phyloP scores from a whole-genome alignment of 805 yeast species.

The Wickerhamiella occidentalis region DNA sequence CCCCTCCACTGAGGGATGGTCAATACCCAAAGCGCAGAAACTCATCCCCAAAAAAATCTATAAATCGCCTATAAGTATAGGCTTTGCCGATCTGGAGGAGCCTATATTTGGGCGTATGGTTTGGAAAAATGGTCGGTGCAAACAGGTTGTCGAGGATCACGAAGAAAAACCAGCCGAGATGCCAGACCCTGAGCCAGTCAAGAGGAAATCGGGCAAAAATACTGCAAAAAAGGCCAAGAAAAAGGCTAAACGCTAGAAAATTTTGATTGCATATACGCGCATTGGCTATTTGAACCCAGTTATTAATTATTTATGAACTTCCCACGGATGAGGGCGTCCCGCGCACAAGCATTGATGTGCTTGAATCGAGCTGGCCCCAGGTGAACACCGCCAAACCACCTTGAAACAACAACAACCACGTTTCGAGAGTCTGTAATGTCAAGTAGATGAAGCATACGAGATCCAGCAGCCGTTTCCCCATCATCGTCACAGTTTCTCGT shows the following conservation, averaged over 20 bases:
- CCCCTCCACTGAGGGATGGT: conserved; percentile 1
- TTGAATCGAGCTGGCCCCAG: conserved; percentile 85
- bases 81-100: conserved; percentile 8
- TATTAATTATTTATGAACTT: no score
- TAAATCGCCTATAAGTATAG: not conserved
- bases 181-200: conserved; percentile 7
- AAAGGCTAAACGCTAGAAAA: conserved; percentile 5
- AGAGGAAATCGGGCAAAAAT: not conserved
- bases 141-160: conserved; percentile 9
- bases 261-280: not conserved
- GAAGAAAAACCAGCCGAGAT: conserved; percentile 5
- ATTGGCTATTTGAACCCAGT: no score
- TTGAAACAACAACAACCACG: conserved; percentile 69
- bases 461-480: conserved; percentile 95
- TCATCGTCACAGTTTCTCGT: conserved; percentile 90
- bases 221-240: conserved; percentile 5
- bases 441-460: conserved; percentile 65
- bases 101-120: conserved; percentile 11
- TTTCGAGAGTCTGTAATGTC: conserved; percentile 63
- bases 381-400: conserved; percentile 91
- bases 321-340: conserved; percentile 68
- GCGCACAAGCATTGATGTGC: conserved; percentile 79
- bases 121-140: conserved; percentile 13
- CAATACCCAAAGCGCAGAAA: conserved; percentile 7
- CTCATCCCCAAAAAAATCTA: conserved; percentile 2